A percentile compares a stretch with the other conserved stretches of the same genome.
These are phyloP conservation scores for Aureobasidium mangrovei DNA, from an alignment of 2,329 filamentous ascomycete genomes.

Conservation along the genomic window DNA sequence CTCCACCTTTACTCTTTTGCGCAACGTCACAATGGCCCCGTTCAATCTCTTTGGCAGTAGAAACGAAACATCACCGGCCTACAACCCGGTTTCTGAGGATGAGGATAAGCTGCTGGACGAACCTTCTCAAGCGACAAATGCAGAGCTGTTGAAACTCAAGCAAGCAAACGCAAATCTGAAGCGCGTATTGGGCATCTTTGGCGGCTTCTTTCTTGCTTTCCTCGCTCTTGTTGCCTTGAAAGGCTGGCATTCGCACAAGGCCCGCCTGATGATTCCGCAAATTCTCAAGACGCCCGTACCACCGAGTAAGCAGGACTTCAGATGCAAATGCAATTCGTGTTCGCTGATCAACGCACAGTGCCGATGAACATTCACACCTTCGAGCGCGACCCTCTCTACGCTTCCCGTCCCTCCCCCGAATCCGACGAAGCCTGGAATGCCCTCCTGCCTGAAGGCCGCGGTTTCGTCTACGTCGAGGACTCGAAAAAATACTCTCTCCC, in stretches of 20 bases:
- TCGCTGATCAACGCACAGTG: constrained; percentile 13
- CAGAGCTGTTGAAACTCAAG: not conserved
- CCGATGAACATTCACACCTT: constrained; percentile 20
- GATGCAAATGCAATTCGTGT: not conserved
- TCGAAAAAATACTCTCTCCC: constrained; percentile 20
- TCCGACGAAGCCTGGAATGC: constrained; percentile 24
- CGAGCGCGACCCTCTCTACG: constrained; percentile 21
- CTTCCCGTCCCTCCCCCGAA: constrained; percentile 18
- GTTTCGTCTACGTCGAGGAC: constrained; percentile 26
- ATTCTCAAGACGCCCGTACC: constrained; percentile 4
- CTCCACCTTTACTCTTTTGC: not conserved
- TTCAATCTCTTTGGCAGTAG: not conserved
- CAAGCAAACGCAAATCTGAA: constrained; percentile 2
- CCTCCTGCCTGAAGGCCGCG: constrained; percentile 25
- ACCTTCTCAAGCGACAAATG: not conserved
- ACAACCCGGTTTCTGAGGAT: constrained; percentile 4
- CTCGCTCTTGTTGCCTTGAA: constrained; percentile 1
- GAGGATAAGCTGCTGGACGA: constrained; percentile 8
- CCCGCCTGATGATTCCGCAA: not conserved
- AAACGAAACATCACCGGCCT: not conserved
- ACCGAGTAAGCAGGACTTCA: not conserved
- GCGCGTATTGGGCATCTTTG: constrained; percentile 2
- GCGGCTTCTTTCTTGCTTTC: not conserved
- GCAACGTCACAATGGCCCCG: not conserved
- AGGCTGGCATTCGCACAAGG: not conserved